phyloP scores from a whole-genome alignment of 2,329 filamentous ascomycete genomes.

The Dryadomyces quercus-mongolicae region DNA sequence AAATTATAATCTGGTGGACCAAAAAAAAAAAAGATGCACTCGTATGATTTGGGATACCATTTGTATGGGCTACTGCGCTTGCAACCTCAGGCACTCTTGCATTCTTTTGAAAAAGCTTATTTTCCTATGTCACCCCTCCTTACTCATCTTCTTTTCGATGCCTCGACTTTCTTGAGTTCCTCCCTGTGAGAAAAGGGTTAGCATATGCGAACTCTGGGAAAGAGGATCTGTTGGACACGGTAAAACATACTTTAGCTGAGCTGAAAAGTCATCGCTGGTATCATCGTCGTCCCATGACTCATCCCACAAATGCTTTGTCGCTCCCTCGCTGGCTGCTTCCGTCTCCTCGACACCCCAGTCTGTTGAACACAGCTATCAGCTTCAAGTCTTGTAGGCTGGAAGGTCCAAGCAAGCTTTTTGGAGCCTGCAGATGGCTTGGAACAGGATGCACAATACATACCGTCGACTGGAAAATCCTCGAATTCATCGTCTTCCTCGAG shows the following conservation, averaged over 20 bases:
- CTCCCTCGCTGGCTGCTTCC: slow-evolving; percentile 56
- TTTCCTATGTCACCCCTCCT: neutral
- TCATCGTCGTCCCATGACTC: slow-evolving; percentile 99
- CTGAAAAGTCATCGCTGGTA: slow-evolving; percentile 89
- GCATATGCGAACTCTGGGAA: neutral
- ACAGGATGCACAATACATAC: slow-evolving; percentile 35
- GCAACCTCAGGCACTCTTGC: too few relatives aligned
- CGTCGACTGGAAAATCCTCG: slow-evolving; percentile 95
- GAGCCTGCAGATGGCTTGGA: too few relatives aligned
- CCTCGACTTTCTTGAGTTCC: slow-evolving; percentile 89
- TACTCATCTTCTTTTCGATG: slow-evolving; percentile 49
- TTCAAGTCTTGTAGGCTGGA: neutral
- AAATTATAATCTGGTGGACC: too few relatives aligned
- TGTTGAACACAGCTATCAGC: slow-evolving; percentile 21
- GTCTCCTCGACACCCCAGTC: slow-evolving; percentile 92
- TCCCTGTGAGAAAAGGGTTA: slow-evolving; percentile 39
- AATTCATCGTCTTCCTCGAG: slow-evolving; percentile 98
- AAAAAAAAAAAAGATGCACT: too few relatives aligned
- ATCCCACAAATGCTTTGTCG: slow-evolving; percentile 80
- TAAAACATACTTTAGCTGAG: slow-evolving; percentile 71
- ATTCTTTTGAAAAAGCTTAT: too few relatives aligned
- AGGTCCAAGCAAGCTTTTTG: neutral
- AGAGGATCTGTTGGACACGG: neutral
- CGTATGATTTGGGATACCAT: neutral
- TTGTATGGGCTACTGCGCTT: too few relatives aligned